phyloP scores from a whole-genome alignment of 2,329 filamentous ascomycete species.

The Ambrosiella cleistominuta region DNA sequence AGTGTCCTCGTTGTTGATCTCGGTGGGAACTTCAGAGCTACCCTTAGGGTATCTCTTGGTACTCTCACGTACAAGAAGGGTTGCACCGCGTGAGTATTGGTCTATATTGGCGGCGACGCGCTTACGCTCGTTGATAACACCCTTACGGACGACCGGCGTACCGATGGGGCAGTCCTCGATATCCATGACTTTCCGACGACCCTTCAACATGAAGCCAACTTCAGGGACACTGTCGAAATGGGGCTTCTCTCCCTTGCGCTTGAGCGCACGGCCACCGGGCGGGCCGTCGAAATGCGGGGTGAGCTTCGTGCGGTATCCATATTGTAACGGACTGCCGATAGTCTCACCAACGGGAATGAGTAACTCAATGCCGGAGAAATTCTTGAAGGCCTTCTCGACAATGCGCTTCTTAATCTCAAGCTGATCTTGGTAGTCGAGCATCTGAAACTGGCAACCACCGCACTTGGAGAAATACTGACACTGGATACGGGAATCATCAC shows the following conservation, averaged over 20 bases:
- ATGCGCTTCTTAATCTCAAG: constrained; percentile 69
- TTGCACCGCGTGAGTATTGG: constrained; percentile 66
- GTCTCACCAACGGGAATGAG: constrained; percentile 71
- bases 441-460: constrained; percentile 92
- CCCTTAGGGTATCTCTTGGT: constrained; percentile 48
- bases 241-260: constrained; percentile 28
- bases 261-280: constrained; percentile 32
- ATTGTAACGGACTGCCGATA: constrained; percentile 77
- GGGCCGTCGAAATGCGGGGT: constrained; percentile 90
- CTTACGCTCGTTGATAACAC: constrained; percentile 62
- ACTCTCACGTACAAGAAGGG: constrained; percentile 72
- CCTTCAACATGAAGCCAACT: constrained; percentile 83
- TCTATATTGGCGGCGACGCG: constrained; percentile 53
- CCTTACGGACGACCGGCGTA: constrained; percentile 65
- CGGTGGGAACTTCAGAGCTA: constrained; percentile 17
- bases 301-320: constrained; percentile 88
- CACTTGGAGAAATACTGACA: constrained; percentile 81
- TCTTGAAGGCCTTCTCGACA: constrained; percentile 76
- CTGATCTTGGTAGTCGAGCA: constrained; percentile 79
- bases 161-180: constrained; percentile 97
- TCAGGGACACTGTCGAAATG: constrained; percentile 49
- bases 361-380: constrained; percentile 60
- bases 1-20: constrained; percentile 19
- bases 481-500: constrained; percentile 58
- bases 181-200: constrained; percentile 62